phyloP scores from a whole-genome alignment of 441 rosid genomes.

The Croton laevigatus region DNA sequence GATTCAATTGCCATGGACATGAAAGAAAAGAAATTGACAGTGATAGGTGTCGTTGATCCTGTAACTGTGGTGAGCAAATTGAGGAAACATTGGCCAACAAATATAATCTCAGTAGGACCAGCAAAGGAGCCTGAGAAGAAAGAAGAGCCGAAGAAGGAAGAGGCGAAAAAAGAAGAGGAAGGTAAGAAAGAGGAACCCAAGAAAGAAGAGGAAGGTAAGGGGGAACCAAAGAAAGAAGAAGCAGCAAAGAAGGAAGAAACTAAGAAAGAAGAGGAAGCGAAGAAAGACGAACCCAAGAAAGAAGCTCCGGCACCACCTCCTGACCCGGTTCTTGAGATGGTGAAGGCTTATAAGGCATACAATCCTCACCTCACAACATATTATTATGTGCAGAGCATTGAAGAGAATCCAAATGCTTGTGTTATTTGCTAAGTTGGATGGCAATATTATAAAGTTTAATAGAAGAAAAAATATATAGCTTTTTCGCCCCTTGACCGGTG shows the following conservation, averaged over 20 bases:
- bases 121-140: slow-evolving; percentile 91
- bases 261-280: slow-evolving; percentile 45
- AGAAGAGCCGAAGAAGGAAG: slow-evolving; percentile 74
- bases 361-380: slow-evolving; percentile 73
- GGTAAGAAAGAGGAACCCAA: slow-evolving; percentile 25
- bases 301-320: slow-evolving; percentile 41
- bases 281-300: slow-evolving; percentile 38
- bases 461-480: not conserved
- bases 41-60: slow-evolving; percentile 80
- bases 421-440: slow-evolving; percentile 43
- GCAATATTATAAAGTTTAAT: not conserved
- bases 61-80: slow-evolving; percentile 71
- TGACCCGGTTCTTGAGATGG: slow-evolving; percentile 66
- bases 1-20: slow-evolving; percentile 86
- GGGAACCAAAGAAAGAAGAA: slow-evolving; percentile 36
- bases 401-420: slow-evolving; percentile 90
- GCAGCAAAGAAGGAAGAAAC: slow-evolving; percentile 40
- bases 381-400: slow-evolving; percentile 78
- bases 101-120: slow-evolving; percentile 75
- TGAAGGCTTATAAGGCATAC: slow-evolving; percentile 74
- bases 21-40: slow-evolving; percentile 73
- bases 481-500: slow-evolving; percentile 19
- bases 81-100: slow-evolving; percentile 77
- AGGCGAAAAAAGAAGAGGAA: slow-evolving; percentile 35
- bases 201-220: slow-evolving; percentile 28